These are phyloP conservation scores for Oryza glumipatula DNA, from an alignment of 176 grass and related monocot genomes.

Conservation along the genomic window DNA sequence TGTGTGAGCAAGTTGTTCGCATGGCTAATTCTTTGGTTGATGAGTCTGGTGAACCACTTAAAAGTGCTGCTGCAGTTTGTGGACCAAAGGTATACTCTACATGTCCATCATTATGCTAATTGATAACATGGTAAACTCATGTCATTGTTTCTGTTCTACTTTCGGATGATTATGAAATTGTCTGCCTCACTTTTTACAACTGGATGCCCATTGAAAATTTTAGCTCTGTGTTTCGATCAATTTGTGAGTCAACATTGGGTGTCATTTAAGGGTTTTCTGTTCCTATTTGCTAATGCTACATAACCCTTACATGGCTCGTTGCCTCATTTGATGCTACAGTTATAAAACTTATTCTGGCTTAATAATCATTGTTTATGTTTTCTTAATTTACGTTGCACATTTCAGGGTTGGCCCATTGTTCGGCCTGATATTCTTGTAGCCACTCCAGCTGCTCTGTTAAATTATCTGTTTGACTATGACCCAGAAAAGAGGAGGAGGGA, in stretches of 20 bases:
- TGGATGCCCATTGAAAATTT: neutral
- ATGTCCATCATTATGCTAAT: conserved; percentile 17
- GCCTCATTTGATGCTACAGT: conserved; percentile 1
- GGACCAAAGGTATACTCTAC: conserved; percentile 69
- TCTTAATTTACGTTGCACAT: conserved; percentile 29
- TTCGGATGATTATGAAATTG: neutral
- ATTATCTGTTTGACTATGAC: conserved; percentile 91
- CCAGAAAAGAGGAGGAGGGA: conserved; percentile 75
- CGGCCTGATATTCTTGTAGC: conserved; percentile 85
- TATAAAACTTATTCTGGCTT: conserved; percentile 41
- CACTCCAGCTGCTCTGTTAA: conserved; percentile 93
- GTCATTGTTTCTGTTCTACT: neutral
- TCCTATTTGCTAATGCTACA: conserved; percentile 21
- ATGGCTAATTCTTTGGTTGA: conserved; percentile 83
- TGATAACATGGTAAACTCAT: conserved; percentile 24
- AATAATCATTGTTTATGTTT: conserved; percentile 18
- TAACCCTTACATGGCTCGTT: neutral
- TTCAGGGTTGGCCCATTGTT: conserved; percentile 82
- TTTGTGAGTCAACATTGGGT: neutral
- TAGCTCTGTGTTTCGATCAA: neutral
- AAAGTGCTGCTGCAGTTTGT: conserved; percentile 77
- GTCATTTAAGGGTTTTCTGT: conserved; percentile 2
- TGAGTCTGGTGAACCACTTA: conserved; percentile 71
- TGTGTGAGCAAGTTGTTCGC: conserved; percentile 85
- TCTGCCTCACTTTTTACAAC: conserved; percentile 2